phyloP scores from a whole-genome alignment of 179 eudicot genomes.

The Sideroxylon spinosum region DNA sequence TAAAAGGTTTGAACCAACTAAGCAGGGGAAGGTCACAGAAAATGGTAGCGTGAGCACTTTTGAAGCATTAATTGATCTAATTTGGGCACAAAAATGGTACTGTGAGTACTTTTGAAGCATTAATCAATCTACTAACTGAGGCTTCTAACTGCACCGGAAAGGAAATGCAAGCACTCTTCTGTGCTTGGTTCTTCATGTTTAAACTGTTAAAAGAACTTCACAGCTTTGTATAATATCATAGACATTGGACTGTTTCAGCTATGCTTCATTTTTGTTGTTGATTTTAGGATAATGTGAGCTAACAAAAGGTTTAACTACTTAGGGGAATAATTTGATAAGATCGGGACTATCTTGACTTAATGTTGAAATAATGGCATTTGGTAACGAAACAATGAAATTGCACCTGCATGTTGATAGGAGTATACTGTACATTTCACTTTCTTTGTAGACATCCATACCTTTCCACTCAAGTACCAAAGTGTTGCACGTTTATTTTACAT shows the following conservation, averaged over 20 bases:
- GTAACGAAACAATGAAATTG: neutral
- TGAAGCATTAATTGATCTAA: neutral
- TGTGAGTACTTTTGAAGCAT: neutral
- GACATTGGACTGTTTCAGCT: neutral
- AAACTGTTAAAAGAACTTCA: neutral
- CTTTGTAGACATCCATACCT: neutral
- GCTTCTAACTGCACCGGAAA: neutral
- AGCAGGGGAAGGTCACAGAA: neutral
- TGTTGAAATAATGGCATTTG: neutral
- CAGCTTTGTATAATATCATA: neutral
- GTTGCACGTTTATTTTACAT: neutral
- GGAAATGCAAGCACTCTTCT: neutral
- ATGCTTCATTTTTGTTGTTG: neutral
- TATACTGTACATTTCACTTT: neutral
- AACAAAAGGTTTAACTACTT: too few species aligned
- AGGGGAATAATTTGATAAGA: neutral
- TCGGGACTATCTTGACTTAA: neutral
- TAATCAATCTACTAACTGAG: slow-evolving; percentile 1
- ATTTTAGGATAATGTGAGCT: neutral
- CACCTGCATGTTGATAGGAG: neutral
- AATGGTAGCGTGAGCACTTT: neutral
- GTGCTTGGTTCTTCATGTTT: neutral
- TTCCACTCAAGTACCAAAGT: neutral
- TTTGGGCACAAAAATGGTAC: neutral
- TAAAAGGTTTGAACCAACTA: too few species aligned